A percentile compares a stretch with the other conserved stretches of the same genome.
phyloP scores from a whole-genome alignment of 1,284 basidiomycete genomes.

The Phlebopus sp. region DNA sequence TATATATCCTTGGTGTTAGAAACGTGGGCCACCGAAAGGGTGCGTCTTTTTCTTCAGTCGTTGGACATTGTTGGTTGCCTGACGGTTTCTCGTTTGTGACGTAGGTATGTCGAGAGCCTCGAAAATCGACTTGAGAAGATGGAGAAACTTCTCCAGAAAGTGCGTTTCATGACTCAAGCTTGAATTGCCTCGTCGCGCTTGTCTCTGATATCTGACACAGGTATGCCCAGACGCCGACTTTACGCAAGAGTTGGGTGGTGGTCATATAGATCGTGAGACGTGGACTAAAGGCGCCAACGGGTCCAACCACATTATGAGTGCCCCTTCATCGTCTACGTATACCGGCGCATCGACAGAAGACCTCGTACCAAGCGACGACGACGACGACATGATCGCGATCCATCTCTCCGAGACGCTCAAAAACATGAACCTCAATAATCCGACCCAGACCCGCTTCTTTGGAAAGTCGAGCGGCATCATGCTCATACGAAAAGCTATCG shows the following conservation, averaged over 20 bases:
- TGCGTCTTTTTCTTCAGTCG: constrained; percentile 35
- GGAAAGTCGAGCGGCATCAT: constrained; percentile 71
- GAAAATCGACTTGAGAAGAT: constrained; percentile 71
- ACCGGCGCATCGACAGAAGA: constrained; percentile 18
- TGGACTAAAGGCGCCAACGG: constrained; percentile 35
- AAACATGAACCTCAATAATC: constrained; percentile 23
- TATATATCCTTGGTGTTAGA: constrained; percentile 38
- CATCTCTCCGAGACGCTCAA: constrained; percentile 23
- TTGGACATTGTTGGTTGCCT: not conserved
- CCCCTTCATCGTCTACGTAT: constrained; percentile 9
- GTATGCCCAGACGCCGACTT: constrained; percentile 52
- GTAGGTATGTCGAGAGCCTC: constrained; percentile 68
- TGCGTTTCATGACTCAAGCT: constrained; percentile 19
- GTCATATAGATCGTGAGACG: constrained; percentile 28
- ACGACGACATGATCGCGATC: constrained; percentile 29
- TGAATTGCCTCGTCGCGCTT: not conserved
- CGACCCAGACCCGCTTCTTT: constrained; percentile 52
- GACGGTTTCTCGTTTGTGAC: not conserved
- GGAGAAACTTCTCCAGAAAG: constrained; percentile 63
- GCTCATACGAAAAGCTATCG: constrained; percentile 63
- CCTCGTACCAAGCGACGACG: constrained; percentile 34
- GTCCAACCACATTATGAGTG: constrained; percentile 10
- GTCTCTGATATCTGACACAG: constrained; percentile 26
- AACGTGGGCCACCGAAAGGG: constrained; percentile 85
- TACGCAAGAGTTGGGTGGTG: constrained; percentile 42